Evolutionary conservation across 108 stramenopile species (phyloP).

Genomic region (Aurantiochytrium sp.): DNA sequence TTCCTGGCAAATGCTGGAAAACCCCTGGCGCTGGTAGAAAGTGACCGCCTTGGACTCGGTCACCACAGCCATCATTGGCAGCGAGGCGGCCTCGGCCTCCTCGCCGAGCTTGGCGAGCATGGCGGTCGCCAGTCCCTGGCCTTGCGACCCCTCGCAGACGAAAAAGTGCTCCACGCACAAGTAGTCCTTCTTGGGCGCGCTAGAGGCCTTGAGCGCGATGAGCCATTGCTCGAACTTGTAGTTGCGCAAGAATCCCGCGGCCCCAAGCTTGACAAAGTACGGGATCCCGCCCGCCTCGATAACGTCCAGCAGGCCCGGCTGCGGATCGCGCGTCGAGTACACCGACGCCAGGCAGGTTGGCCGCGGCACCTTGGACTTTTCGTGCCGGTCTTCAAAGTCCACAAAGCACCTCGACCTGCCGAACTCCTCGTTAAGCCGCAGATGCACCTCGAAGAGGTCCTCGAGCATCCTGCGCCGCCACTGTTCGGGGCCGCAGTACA

Average conservation of each 20-base stretch:
- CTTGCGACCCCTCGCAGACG: neutral
- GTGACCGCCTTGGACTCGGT: neutral
- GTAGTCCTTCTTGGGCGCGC: neutral
- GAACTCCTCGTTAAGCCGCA: neutral
- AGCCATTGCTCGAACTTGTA: constrained; percentile 26
- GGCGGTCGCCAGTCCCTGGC: neutral
- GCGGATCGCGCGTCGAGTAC: neutral
- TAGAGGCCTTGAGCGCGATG: neutral
- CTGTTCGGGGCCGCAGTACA: neutral
- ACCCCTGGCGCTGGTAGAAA: neutral
- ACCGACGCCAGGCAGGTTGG: neutral
- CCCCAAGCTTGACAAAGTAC: neutral
- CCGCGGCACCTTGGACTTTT: neutral
- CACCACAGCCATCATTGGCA: neutral
- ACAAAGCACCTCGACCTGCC: neutral
- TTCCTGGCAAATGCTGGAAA: neutral
- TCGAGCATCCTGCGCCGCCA: neutral
- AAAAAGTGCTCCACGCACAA: constrained; percentile 13
- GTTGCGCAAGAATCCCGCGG: neutral
- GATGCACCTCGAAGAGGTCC: constrained; percentile 22
- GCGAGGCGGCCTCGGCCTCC: neutral
- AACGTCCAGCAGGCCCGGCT: neutral
- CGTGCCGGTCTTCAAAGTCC: neutral
- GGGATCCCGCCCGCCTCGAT: neutral
- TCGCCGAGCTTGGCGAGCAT: neutral